Conservation (phyloP, 176 grass and related monocot species). For the Dactylis glomerata region DNA sequence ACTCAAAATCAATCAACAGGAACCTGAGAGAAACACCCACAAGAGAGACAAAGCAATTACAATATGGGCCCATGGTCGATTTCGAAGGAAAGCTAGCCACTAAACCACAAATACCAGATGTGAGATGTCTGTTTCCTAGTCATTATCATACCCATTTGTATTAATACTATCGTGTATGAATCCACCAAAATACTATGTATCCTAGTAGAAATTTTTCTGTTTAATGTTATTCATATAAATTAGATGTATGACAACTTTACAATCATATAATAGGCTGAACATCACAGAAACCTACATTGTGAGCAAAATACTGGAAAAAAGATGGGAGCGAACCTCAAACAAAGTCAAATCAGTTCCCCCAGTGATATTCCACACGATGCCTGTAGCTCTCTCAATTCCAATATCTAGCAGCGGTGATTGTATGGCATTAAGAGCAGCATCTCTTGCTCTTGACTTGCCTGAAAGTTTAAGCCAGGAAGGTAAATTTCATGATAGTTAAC, state of each 20-base stretch:
- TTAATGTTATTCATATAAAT: not conserved
- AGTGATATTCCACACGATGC: conserved; percentile 96
- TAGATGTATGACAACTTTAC: not conserved
- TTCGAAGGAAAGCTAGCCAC: not conserved
- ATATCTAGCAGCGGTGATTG: conserved; percentile 90
- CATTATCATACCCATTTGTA: not conserved
- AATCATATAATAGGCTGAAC: not conserved
- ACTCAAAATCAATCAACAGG: conserved; percentile 5
- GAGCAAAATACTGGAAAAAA: conserved; percentile 18
- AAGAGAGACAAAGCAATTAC: conserved; percentile 18
- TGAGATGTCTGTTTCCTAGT: not conserved
- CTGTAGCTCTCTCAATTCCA: conserved; percentile 92
- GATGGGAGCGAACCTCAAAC: conserved; percentile 62
- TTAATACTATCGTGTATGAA: not conserved
- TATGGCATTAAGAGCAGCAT: conserved; percentile 91
- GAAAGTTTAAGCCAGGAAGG: conserved; percentile 4
- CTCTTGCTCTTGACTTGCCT: conserved; percentile 90
- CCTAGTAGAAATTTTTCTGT: not conserved
- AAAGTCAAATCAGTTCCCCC: conserved; percentile 80
- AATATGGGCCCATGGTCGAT: not conserved
- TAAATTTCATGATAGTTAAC: not conserved
- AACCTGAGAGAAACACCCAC: not conserved
- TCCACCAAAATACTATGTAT: conserved; percentile 5
- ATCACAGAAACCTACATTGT: not conserved
- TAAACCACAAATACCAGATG: not conserved